Conservation (phyloP, 2,329 filamentous ascomycete genomes). For the Geosmithia putterillii region DNA sequence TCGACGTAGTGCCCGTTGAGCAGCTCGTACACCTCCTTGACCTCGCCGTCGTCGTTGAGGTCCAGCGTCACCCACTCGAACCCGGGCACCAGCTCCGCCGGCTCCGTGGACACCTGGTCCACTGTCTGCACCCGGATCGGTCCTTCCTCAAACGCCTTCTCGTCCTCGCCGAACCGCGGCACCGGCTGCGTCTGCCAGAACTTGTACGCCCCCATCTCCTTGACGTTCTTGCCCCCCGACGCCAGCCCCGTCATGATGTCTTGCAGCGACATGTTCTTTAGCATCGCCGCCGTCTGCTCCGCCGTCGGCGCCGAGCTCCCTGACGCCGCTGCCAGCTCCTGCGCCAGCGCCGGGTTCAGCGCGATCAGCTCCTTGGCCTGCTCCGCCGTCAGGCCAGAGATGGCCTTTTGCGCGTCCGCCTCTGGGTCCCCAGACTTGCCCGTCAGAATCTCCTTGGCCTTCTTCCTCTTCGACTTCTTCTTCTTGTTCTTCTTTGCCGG, state of each 20-base stretch:
- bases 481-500: constrained; percentile 43
- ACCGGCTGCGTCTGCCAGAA: constrained; percentile 99
- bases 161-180: constrained; percentile 59
- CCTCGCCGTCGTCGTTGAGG: constrained; percentile 61
- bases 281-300: constrained; percentile 34
- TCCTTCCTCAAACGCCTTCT: constrained; percentile 55
- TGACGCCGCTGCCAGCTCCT: constrained; percentile 32
- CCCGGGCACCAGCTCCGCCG: constrained; percentile 61
- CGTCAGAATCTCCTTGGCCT: constrained; percentile 35
- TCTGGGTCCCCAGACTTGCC: constrained; percentile 22
- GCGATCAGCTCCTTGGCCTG: constrained; percentile 55
- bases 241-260: constrained; percentile 67
- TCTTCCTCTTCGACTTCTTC: constrained; percentile 54
- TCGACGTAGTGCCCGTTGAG: constrained; percentile 93
- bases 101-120: constrained; percentile 67
- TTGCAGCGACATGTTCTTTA: constrained; percentile 53
- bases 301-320: constrained; percentile 21
- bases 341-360: constrained; percentile 60
- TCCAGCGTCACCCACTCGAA: constrained; percentile 96
- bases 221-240: constrained; percentile 73
- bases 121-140: constrained; percentile 72
- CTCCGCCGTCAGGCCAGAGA: constrained; percentile 39
- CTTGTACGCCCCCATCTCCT: constrained; percentile 95
- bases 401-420: constrained; percentile 33
- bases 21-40: constrained; percentile 85